phyloP scores from a whole-genome alignment of 306 rosid genomes.

The Ceratonia siliqua region DNA sequence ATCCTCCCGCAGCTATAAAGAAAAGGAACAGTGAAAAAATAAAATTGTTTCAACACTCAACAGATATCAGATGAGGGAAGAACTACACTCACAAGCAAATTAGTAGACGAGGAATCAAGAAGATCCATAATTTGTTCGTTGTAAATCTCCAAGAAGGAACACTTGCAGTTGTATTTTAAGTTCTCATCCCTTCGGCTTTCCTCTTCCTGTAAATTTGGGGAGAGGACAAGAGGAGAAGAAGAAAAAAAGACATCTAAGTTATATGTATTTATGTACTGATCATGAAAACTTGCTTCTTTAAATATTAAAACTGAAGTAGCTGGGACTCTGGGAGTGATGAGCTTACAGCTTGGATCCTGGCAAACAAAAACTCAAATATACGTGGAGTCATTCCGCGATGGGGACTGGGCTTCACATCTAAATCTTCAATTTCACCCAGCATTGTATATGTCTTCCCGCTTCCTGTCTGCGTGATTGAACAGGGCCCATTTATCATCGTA shows the following conservation, averaged over 20 bases:
- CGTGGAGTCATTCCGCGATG: conserved; percentile 97
- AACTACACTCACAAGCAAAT: conserved; percentile 75
- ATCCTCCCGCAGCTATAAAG: conserved; percentile 85
- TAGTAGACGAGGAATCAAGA: conserved; percentile 85
- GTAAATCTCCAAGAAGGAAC: conserved; percentile 96
- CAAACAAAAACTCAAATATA: conserved; percentile 92
- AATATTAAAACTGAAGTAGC: conserved; percentile 20
- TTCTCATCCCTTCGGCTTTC: conserved; percentile 89
- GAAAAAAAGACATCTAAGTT: conserved; percentile 24
- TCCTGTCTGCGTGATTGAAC: conserved; percentile 78
- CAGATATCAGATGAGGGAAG: conserved; percentile 24
- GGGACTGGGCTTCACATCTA: conserved; percentile 85
- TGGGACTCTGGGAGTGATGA: not conserved
- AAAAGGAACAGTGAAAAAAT: conserved; percentile 20
- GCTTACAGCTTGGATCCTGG: conserved; percentile 95
- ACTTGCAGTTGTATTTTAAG: conserved; percentile 88
- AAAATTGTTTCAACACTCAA: conserved; percentile 8
- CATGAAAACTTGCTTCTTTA: not conserved
- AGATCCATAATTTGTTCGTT: conserved; percentile 94
- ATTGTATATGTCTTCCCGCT: conserved; percentile 97
- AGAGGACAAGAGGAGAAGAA: conserved; percentile 25
- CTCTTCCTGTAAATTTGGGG: conserved; percentile 70
- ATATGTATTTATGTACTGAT: not conserved
- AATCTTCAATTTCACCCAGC: conserved; percentile 93
- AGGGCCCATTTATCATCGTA: conserved; percentile 26